Conservation (phyloP, 257 asterid species). For the Jasminum sambac region DNA sequence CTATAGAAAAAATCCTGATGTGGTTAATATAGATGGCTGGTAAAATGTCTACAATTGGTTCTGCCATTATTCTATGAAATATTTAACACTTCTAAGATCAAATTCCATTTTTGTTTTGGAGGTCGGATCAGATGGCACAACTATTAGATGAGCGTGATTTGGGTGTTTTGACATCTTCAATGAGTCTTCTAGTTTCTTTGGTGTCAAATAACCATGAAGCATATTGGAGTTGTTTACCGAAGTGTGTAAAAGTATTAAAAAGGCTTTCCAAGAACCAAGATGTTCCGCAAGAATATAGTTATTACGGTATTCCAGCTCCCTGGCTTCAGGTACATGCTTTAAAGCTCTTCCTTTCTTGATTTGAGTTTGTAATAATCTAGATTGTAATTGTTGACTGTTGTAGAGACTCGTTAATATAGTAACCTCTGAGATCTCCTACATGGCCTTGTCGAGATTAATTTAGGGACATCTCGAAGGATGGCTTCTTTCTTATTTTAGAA, state of each 20-base stretch:
- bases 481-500: no score
- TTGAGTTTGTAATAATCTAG: neutral
- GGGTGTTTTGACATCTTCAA: slow-evolving; percentile 95
- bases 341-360: neutral
- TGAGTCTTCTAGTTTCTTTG: slow-evolving; percentile 95
- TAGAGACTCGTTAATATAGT: neutral
- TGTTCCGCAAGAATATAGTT: slow-evolving; percentile 95
- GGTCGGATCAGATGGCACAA: slow-evolving; percentile 99
- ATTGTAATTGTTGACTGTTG: slow-evolving; percentile 1
- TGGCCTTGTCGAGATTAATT: no score
- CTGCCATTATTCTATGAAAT: no score
- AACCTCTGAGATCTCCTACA: no score
- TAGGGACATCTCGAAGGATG: no score
- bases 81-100: no score
- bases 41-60: no score
- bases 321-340: slow-evolving; percentile 93
- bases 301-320: slow-evolving; percentile 98
- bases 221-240: slow-evolving; percentile 96
- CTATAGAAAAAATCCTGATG: slow-evolving; percentile 92
- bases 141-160: slow-evolving; percentile 97
- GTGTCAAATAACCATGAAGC: slow-evolving; percentile 94
- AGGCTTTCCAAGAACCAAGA: slow-evolving; percentile 96
- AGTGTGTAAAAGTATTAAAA: slow-evolving; percentile 88
- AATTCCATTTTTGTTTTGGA: no score
- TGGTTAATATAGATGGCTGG: slow-evolving; percentile 99